A percentile compares a stretch with the other conserved stretches of the same genome.
These are phyloP conservation scores for Chlorella sp. DNA, from an alignment of 139 green algal genomes.

Conservation along the genomic window DNA sequence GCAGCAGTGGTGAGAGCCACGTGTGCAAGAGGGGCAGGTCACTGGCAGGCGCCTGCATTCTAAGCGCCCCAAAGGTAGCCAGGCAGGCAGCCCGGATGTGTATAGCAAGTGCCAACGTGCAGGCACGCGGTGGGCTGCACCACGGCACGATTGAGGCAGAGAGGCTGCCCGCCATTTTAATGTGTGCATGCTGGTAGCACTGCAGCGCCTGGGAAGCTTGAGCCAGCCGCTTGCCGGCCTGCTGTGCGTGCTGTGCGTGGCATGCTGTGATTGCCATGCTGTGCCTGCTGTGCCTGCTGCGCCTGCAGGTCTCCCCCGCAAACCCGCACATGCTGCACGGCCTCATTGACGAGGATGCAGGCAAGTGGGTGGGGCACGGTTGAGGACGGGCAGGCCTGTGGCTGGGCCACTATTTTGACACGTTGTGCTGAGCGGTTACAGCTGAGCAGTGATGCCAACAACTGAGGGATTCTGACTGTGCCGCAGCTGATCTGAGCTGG, in stretches of 20 bases:
- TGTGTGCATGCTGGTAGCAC: neutral
- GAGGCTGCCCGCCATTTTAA: too few species aligned
- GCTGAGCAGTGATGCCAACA: neutral
- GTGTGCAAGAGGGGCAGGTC: neutral
- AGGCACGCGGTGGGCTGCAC: too few species aligned
- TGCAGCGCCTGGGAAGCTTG: too few species aligned
- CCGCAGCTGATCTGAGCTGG: too few species aligned
- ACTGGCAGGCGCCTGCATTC: too few species aligned
- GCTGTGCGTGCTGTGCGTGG: neutral
- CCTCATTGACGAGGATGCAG: conserved; percentile 48
- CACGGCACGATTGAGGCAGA: too few species aligned
- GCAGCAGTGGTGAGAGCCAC: conserved; percentile 10
- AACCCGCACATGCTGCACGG: conserved; percentile 69
- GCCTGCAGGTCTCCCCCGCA: conserved; percentile 65
- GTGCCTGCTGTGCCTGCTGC: neutral
- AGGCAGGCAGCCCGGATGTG: too few species aligned
- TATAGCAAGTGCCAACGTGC: too few species aligned
- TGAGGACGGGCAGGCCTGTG: neutral
- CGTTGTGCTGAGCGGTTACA: neutral
- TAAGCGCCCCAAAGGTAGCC: too few species aligned
- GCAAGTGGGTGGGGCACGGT: neutral
- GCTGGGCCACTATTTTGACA: neutral
- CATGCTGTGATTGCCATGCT: neutral
- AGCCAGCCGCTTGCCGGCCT: neutral
- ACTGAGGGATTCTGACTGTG: neutral